These are phyloP conservation scores for Neopestalotiopsis rosae DNA, from an alignment of 2,329 filamentous ascomycete genomes.

Conservation along the genomic window DNA sequence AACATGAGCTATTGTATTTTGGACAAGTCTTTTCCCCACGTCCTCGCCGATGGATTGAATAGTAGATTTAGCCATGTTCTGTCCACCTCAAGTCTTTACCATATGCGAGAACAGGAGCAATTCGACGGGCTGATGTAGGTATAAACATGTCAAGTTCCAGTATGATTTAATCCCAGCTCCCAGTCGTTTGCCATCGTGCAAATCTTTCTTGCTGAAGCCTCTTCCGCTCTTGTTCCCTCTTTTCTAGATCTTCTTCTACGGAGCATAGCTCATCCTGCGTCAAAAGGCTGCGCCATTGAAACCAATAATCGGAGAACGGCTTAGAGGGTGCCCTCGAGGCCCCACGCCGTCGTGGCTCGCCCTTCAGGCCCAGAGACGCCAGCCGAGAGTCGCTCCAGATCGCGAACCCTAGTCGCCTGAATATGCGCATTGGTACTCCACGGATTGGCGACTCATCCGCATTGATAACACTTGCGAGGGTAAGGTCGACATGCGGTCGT, in stretches of 20 bases:
- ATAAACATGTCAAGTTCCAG: not conserved
- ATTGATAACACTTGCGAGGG: not conserved
- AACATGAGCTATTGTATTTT: not conserved
- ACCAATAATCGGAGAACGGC: not conserved
- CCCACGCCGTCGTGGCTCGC: not conserved
- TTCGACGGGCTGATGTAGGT: not conserved
- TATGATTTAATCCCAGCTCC: not conserved
- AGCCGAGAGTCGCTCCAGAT: not conserved
- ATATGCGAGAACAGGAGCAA: not conserved
- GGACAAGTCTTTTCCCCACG: not conserved
- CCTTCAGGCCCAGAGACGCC: not conserved
- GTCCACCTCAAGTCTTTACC: not conserved
- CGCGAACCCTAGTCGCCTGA: not conserved
- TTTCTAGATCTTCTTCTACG: not conserved
- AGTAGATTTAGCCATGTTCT: not conserved
- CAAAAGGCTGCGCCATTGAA: not conserved
- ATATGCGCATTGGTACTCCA: not conserved
- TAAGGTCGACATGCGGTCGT: not conserved
- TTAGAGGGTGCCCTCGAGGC: not conserved
- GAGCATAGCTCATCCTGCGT: not conserved
- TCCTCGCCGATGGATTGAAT: not conserved
- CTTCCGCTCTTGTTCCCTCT: not conserved
- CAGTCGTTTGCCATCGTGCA: not conserved
- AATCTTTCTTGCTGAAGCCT: not conserved
- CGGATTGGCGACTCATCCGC: not conserved